These are phyloP conservation scores for Phytopythium oedochilum DNA, from an alignment of 352 stramenopile species.

Conservation along the genomic window DNA sequence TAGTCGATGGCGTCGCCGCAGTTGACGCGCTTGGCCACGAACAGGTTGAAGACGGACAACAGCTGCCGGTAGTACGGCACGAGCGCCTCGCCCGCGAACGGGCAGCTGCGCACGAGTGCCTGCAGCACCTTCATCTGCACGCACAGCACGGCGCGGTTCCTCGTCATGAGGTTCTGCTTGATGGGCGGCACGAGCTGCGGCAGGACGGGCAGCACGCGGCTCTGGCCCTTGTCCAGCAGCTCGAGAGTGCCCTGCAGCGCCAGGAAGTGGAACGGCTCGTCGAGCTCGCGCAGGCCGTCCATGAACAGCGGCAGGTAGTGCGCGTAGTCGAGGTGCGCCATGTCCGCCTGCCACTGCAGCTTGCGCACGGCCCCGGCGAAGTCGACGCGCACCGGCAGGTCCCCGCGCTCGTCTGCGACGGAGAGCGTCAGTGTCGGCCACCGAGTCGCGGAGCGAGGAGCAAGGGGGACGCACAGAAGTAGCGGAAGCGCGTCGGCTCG, in stretches of 20 bases:
- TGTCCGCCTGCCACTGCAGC: conserved; percentile 61
- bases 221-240: conserved; percentile 74
- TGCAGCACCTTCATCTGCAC: conserved; percentile 78
- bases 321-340: conserved; percentile 72
- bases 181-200: conserved; percentile 58
- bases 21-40: conserved; percentile 90
- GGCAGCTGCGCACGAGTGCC: conserved; percentile 57
- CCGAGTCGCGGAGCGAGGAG: neutral
- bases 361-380: conserved; percentile 74
- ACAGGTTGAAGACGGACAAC: conserved; percentile 91
- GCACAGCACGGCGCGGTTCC: conserved; percentile 66
- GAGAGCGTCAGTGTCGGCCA: neutral
- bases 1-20: conserved; percentile 93
- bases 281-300: conserved; percentile 85
- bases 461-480: conserved; percentile 64
- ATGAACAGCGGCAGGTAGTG: conserved; percentile 92
- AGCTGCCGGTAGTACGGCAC: conserved; percentile 92
- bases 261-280: conserved; percentile 85
- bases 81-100: conserved; percentile 83
- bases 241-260: conserved; percentile 75
- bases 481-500: conserved; percentile 72
- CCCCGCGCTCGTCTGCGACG: conserved; percentile 53
- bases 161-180: conserved; percentile 85
- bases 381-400: conserved; percentile 69
- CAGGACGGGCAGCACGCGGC: conserved; percentile 51